Evolutionary conservation across 768 basidiomycete genomes (phyloP), one percentile per base, ranked within the genome.

Genomic region (Pisolithus orientalis): DNA sequence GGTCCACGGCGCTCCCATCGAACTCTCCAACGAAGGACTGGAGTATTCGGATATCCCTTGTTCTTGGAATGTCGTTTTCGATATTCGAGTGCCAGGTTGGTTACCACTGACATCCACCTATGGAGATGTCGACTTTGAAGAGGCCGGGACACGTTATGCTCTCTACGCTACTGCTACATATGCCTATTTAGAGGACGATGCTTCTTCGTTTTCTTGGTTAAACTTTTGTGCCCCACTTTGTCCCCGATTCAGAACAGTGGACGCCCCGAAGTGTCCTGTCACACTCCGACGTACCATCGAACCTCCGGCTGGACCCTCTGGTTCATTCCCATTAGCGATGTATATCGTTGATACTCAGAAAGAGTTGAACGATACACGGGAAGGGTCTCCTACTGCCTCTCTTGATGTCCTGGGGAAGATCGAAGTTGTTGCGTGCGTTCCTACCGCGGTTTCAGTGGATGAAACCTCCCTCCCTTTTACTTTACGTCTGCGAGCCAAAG

Each of bases 31-130:
- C 64, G 82, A 84, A 55, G 83, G 78, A 14, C 74, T 77, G 44
- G 83, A 88, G 61, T 78, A 83, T 38, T 68, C 70, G 24, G 73
- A 69, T 47, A 70, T 71, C 52, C 79, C 79, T 48, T 83, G 79
- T 59, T 67, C 67, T 32, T 91, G 91, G 85, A 83, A 86, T 57
- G 72, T 92, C 51, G 73, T 84, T 16, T 95, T 94, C 65, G 84
- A 92, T 65, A 69, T 96, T 4, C 77, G 80, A 14, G 71, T 94
- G n/a, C 92, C 93, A 5, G 94, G 92, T 16, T 95, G 94, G 94
- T 75, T 96, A 3, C 93, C 93, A 7, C 74, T 76, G 1, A 76
- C 80, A 14, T 72, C 80, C 25, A 59, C 49, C 3, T 76, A 81
- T 53, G 80, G 83, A 25, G 65, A 75, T 14, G 58, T 60, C 6